Base-by-base conservation (phyloP, 1,284 basidiomycete species). In the Leccinum subrobustum region DNA sequence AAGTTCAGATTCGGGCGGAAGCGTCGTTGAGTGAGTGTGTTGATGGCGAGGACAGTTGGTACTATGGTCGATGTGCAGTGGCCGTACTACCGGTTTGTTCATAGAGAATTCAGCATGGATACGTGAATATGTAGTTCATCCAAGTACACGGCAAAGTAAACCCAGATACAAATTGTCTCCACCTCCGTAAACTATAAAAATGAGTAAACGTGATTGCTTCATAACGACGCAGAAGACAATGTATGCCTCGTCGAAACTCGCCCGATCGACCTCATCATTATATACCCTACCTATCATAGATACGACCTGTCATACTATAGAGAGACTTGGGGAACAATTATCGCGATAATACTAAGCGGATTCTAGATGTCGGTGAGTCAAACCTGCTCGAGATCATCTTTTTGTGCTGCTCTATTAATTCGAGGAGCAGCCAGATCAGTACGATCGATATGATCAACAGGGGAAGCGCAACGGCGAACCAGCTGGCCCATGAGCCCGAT, bases 341-440 rank as follows among this genome's bases (percentile, higher is more conserved):
- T 89, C 1, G 96, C 92, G 29, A 97, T 84, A 56, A 98, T 80
- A 65, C 92, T 95, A 3, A 96, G 93, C 0, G 93, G 93, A 27
- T 96, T 96, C 79, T 91, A 92, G 67, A 31, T 75, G 66, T 94
- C 93, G 23, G 85, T 82, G 47, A 96, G 81, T 75, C 94, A 96
- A 33, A 92, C 76, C 67, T 95, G 89, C 2, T 96, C 96, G 57
- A 98, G 84, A 73, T 97, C 95, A 74, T 98, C 93, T 72, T 98
- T 95, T 76, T 98, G 92, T 4, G 93, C 93, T 23, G 95, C 93
- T 47, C 93, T 95, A 55, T 16, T 60, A 29, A 62, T 58, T 58
- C 58, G 33, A 39, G 16, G 37, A 39, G 37, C 0, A 39, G 7
- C 1, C 37, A 27, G 37, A n/a, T 39, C 37, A 39, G 37, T 2